Base-by-base conservation (phyloP, 441 rosid species). In the Euphorbia celastroides region DNA sequence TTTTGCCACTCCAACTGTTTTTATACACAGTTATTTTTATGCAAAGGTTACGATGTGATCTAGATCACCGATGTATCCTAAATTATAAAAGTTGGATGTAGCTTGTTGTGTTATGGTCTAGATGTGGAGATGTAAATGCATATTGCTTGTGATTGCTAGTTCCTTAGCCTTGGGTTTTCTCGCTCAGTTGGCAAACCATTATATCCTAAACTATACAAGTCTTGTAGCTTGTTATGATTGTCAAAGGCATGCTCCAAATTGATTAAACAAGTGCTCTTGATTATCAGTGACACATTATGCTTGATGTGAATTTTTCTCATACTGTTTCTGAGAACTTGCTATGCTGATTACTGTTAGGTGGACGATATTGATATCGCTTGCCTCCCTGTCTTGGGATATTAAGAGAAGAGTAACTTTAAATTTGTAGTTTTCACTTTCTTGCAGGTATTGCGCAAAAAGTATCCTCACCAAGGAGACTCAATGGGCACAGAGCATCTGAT, bases 181-280 rank as follows among this genome's bases (percentile, higher is more conserved):
- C n/a, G n/a, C n/a, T n/a, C n/a, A n/a, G n/a, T n/a, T n/a, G n/a
- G n/a, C n/a, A n/a, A n/a, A n/a, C n/a, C n/a, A n/a, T n/a, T n/a
- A n/a, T n/a, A n/a, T n/a, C n/a, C n/a, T n/a, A n/a, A n/a, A n/a
- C 92, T 44, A 96, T 93, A 69, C 98, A 97, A 23, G 96, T 90
- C 78, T 77, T 93, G 86, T 88, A 90, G 77, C 83, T 90, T 72
- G 84, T 91, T 74, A 78, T 93, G 66, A 52, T 78, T 57, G 71
- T 75, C 96, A 88, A 70, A 70, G 83, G 9, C 44, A 51, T 20
- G 10, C 34, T n/a, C 19, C 48, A 42, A 46, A 42, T 16, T 48
- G 64, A 58, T 14, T 23, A 42, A 46, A 48, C 64, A 31, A 19
- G 26, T 19, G 41, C 62, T 48, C 27, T 67, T 64, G 42, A 23